Percentiles rank a stretch among this genome's conserved stretches.
Evolutionary conservation across 2,329 filamentous ascomycete species (phyloP).

Genomic region (Neocatenulostroma microsporum): DNA sequence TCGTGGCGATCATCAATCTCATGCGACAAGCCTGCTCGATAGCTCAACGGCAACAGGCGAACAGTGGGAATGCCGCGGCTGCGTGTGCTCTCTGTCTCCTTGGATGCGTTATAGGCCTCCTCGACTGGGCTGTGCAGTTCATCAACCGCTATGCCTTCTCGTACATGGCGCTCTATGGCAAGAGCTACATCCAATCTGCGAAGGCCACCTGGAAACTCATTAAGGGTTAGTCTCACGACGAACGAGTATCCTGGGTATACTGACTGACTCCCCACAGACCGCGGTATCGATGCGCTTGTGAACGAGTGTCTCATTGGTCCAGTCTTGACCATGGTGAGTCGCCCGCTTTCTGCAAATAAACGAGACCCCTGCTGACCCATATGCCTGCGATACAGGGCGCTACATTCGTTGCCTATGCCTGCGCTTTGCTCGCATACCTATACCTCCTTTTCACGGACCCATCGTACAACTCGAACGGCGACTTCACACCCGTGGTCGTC

Average conservation of each 20-base stretch:
- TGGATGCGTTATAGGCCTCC: slow-evolving; percentile 64
- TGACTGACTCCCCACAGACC: slow-evolving; percentile 66
- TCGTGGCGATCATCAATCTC: slow-evolving; percentile 82
- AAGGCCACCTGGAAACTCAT: slow-evolving; percentile 70
- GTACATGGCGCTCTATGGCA: slow-evolving; percentile 88
- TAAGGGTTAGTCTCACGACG: slow-evolving; percentile 33
- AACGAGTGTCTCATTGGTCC: slow-evolving; percentile 73
- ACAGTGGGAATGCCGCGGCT: slow-evolving; percentile 61
- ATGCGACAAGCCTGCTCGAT: slow-evolving; percentile 73
- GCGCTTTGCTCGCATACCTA: slow-evolving; percentile 74
- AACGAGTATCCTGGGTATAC: too few relatives aligned
- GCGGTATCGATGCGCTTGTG: slow-evolving; percentile 81
- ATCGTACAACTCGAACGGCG: slow-evolving; percentile 60
- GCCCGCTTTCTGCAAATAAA: too few relatives aligned
- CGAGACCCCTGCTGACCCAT: too few relatives aligned
- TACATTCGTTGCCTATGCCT: slow-evolving; percentile 75
- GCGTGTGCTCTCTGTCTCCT: slow-evolving; percentile 64
- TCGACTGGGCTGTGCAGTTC: slow-evolving; percentile 82
- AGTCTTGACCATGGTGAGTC: slow-evolving; percentile 32
- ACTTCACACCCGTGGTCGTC: slow-evolving; percentile 68
- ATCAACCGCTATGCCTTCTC: slow-evolving; percentile 63
- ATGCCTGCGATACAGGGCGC: too few relatives aligned
- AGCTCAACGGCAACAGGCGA: slow-evolving; percentile 58
- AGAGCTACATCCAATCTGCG: slow-evolving; percentile 74
- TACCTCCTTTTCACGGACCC: slow-evolving; percentile 79